phyloP scores from a whole-genome alignment of 2,329 filamentous ascomycete genomes.

The Ophiocordyceps unilateralis region DNA sequence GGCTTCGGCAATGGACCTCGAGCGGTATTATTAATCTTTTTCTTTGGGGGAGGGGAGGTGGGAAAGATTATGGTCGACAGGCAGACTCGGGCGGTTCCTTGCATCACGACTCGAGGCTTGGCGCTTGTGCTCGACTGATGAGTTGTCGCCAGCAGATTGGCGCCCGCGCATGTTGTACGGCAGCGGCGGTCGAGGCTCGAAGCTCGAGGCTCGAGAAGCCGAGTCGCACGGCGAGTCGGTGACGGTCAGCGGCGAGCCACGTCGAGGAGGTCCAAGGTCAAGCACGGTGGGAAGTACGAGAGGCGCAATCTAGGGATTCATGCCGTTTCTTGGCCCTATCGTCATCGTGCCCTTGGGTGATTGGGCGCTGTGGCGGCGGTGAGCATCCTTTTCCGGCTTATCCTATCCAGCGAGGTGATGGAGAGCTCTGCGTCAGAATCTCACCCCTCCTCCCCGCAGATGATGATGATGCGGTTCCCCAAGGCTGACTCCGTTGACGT shows the following conservation, averaged over 20 bases:
- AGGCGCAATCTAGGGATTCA: not conserved
- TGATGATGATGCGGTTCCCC: too few species aligned
- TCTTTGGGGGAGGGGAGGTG: too few species aligned
- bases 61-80: too few species aligned
- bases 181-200: not conserved
- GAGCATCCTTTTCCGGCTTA: not conserved
- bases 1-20: too few species aligned
- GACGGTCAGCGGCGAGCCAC: not conserved
- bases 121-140: not conserved
- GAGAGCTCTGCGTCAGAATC: too few species aligned
- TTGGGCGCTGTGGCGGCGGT: not conserved
- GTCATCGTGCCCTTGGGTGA: not conserved
- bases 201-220: not conserved
- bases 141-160: not conserved
- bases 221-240: not conserved
- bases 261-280: not conserved
- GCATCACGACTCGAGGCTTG: not conserved
- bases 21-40: too few species aligned
- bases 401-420: not conserved
- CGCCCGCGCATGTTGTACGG: not conserved
- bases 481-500: too few species aligned
- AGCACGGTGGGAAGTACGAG: too few species aligned
- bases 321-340: too few species aligned
- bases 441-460: too few species aligned
- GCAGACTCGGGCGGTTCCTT: not conserved